Percentiles rank a stretch among this genome's conserved stretches.
Conservation (phyloP, 192 early-diverging fungal species). For the Linnemannia zychae region DNA sequence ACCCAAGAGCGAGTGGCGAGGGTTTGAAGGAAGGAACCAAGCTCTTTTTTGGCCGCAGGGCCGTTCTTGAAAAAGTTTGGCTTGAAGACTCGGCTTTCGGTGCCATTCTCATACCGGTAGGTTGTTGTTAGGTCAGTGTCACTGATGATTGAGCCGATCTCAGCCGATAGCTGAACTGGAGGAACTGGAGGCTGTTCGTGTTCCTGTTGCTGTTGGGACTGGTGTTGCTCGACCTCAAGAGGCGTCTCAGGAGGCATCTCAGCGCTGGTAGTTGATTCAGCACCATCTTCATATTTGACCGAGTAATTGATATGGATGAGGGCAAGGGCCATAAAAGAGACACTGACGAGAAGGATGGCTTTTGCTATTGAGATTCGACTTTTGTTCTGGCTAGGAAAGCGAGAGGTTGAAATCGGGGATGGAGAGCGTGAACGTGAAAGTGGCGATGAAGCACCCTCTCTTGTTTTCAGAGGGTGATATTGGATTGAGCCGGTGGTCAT, state of each 20-base stretch:
- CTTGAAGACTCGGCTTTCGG: slow-evolving; percentile 27
- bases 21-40: slow-evolving; percentile 41
- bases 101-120: slow-evolving; percentile 13
- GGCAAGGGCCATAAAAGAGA: slow-evolving; percentile 19
- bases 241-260: neutral
- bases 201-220: neutral
- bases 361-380: neutral
- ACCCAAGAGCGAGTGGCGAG: slow-evolving; percentile 16
- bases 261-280: too few relatives aligned
- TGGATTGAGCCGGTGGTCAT: neutral
- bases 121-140: slow-evolving; percentile 23
- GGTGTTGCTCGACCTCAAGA: slow-evolving; percentile 1
- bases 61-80: slow-evolving; percentile 23
- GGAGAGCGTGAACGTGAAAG: neutral
- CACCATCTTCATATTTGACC: neutral
- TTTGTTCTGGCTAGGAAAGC: neutral
- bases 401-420: neutral
- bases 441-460: neutral
- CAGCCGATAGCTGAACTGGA: neutral
- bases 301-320: slow-evolving; percentile 18
- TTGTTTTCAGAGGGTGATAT: slow-evolving; percentile 3
- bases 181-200: neutral
- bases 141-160: neutral
- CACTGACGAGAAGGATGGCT: slow-evolving; percentile 14
- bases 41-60: slow-evolving; percentile 20